Conservation (phyloP, 1,139 yeast genomes). For the Sugiyamaella xylanicola region DNA sequence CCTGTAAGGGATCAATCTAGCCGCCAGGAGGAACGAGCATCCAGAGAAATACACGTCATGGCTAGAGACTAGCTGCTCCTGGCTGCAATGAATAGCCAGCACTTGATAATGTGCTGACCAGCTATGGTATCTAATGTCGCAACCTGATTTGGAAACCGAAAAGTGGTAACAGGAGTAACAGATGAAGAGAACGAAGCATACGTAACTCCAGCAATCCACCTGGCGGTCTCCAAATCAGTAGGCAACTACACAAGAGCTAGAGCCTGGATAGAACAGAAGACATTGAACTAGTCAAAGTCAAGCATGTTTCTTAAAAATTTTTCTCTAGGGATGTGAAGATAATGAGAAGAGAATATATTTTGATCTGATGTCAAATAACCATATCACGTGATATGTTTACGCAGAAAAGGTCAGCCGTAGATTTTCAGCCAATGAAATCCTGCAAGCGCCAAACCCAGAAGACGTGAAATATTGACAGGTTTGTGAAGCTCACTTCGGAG, state of each 20-base stretch:
- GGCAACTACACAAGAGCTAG: too few relatives aligned
- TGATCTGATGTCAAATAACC: background rate
- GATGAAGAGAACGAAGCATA: background rate
- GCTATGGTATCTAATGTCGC: too few relatives aligned
- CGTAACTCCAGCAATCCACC: too few relatives aligned
- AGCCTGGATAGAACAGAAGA: too few relatives aligned
- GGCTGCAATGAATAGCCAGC: background rate
- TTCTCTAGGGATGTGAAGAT: background rate
- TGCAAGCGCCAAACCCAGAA: background rate
- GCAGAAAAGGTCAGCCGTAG: background rate
- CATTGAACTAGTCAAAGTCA: too few relatives aligned
- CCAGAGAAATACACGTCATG: background rate
- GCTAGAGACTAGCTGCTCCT: background rate
- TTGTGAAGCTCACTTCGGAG: conserved; percentile 6
- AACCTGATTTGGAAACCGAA: background rate
- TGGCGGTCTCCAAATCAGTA: too few relatives aligned
- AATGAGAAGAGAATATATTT: background rate
- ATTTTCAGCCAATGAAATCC: conserved; percentile 4
- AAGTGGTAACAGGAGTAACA: background rate
- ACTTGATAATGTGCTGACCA: too few relatives aligned
- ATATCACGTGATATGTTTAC: background rate
- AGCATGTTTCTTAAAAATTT: too few relatives aligned
- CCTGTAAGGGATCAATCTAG: conserved; percentile 23
- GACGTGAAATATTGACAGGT: conserved; percentile 5
- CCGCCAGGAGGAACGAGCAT: conserved; percentile 5